phyloP scores from a whole-genome alignment of 139 green algal species.

The Spirogloea muscicola region DNA sequence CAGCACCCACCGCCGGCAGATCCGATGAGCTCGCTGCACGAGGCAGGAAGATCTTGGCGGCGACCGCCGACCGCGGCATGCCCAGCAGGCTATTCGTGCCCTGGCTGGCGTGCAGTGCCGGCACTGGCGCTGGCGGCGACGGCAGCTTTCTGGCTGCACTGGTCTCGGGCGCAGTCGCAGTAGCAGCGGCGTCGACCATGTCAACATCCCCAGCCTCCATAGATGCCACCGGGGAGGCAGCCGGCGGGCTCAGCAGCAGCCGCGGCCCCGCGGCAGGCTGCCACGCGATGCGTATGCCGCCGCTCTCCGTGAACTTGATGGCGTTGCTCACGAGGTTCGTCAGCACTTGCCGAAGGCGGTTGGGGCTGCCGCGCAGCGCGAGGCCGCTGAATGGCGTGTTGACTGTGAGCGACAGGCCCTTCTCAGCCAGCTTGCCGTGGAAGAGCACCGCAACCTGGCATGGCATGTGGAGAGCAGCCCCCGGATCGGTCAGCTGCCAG shows the following conservation, averaged over 20 bases:
- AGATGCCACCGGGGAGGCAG: too few species aligned
- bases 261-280: not conserved
- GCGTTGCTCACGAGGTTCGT: slow-evolving; percentile 45
- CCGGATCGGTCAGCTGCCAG: not conserved
- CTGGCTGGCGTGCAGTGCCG: too few species aligned
- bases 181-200: not conserved
- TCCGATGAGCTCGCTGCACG: too few species aligned
- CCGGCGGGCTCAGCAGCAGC: not conserved
- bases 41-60: too few species aligned
- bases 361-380: slow-evolving; percentile 23
- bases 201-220: too few species aligned
- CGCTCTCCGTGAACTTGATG: slow-evolving; percentile 45
- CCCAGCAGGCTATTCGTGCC: too few species aligned
- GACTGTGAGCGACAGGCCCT: slow-evolving; percentile 18
- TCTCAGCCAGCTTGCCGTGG: slow-evolving; percentile 25
- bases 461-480: not conserved
- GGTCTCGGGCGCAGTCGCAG: not conserved
- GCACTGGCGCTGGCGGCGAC: not conserved
- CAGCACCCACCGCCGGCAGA: too few species aligned
- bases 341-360: slow-evolving; percentile 36
- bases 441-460: slow-evolving; percentile 40
- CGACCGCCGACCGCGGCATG: too few species aligned
- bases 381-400: slow-evolving; percentile 3
- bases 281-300: slow-evolving; percentile 34
- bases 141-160: not conserved